phyloP scores from a whole-genome alignment of 768 basidiomycete genomes.

The Leccinum arenicola region DNA sequence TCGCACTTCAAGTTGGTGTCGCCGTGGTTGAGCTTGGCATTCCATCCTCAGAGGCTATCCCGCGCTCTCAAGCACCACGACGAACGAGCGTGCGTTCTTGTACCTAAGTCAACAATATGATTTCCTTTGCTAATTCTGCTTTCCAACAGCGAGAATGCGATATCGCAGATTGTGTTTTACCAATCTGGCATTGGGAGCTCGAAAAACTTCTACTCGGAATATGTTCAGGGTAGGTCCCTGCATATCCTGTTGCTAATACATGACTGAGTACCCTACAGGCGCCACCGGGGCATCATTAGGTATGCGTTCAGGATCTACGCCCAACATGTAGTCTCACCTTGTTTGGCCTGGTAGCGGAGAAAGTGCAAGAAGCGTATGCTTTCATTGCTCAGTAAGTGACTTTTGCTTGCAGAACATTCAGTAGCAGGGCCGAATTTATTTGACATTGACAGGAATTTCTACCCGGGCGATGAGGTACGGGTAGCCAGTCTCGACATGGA shows the following conservation, averaged over 20 bases:
- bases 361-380: slow-evolving; percentile 77
- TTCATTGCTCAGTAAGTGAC: slow-evolving; percentile 71
- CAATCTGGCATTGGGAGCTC: slow-evolving; percentile 62
- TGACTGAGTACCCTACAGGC: slow-evolving; percentile 38
- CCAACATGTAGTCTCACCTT: slow-evolving; percentile 1
- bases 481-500: not conserved
- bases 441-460: slow-evolving; percentile 52
- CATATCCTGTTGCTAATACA: not conserved
- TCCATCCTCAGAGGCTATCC: slow-evolving; percentile 44
- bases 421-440: not conserved
- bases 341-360: slow-evolving; percentile 46
- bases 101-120: not conserved
- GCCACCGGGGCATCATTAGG: slow-evolving; percentile 64
- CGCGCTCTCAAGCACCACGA: slow-evolving; percentile 53
- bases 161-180: slow-evolving; percentile 63
- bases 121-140: not conserved
- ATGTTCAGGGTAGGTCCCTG: slow-evolving; percentile 53
- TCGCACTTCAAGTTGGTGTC: not conserved
- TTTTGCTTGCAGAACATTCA: not conserved
- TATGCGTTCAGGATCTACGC: slow-evolving; percentile 20
- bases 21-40: not conserved
- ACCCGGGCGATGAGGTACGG: slow-evolving; percentile 66
- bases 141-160: slow-evolving; percentile 33
- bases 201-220: slow-evolving; percentile 53
- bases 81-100: slow-evolving; percentile 31